A percentile compares a stretch with the other conserved stretches of the same genome.
Evolutionary conservation across 768 basidiomycete species (phyloP).

Genomic region (Mycena rosella): DNA sequence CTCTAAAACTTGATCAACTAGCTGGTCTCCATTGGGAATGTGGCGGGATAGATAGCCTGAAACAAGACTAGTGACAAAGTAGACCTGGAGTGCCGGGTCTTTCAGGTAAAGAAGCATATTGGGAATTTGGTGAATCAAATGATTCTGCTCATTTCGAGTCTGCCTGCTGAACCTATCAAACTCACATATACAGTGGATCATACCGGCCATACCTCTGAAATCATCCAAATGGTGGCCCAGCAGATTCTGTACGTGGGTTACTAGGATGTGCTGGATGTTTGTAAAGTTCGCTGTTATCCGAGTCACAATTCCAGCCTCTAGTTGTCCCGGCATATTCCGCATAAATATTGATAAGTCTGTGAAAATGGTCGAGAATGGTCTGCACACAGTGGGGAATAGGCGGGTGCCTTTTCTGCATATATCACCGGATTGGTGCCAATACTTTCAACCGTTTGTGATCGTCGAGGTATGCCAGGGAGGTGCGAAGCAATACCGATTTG

Average conservation of each 20-base stretch:
- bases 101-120: too few species aligned
- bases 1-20: too few species aligned
- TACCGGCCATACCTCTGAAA: neutral
- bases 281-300: too few species aligned
- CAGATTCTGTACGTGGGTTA: neutral
- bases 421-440: too few species aligned
- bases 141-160: too few species aligned
- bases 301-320: neutral
- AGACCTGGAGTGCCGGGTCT: neutral
- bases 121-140: neutral
- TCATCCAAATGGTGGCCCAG: neutral
- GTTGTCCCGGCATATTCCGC: neutral
- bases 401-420: neutral
- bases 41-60: neutral
- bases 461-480: too few species aligned
- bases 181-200: too few species aligned
- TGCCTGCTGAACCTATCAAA: too few species aligned
- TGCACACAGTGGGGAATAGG: neutral
- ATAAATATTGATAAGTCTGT: neutral
- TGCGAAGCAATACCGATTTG: conserved; percentile 18
- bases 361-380: neutral
- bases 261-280: neutral
- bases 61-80: neutral
- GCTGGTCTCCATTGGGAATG: neutral
- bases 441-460: too few species aligned